Evolutionary conservation across 306 rosid genomes (phyloP), one percentile per base, ranked within the genome.

Genomic region (Dalbergia cochinchinensis): DNA sequence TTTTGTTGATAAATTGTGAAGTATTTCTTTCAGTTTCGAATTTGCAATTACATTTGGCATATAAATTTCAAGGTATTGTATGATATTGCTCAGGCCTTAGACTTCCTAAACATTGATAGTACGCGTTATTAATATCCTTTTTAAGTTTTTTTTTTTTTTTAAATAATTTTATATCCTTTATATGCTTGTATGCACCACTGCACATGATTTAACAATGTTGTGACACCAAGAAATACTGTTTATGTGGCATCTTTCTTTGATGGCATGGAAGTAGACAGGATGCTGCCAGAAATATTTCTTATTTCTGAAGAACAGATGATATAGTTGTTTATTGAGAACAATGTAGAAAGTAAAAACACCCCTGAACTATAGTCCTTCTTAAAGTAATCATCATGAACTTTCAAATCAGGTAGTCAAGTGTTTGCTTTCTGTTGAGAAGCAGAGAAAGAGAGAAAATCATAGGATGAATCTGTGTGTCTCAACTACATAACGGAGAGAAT

Each of bases 11-110:
- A 60, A 55, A 8, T 18, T 63, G 58, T 10, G 19, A 69, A 70
- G 47, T 77, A 18, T 75, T 71, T 54, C 11, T 44, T 76, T 67
- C 34, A 45, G 50, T 44, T 73, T 50, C 26, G 69, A 75, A 11
- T 47, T 80, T 80, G 51, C 54, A 54, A 63, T 62, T 57, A 14
- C 44, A 22, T 6, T 54, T 62, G 35, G 16, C 65, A 71, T 41
- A 33, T 48, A 39, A 60, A 81, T 34, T 67, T 74, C n/a, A 26
- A 26, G 31, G 2, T 26, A 26, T 26, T 26, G 31, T 26, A 26
- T 26, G 31, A 26, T 26, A 26, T 26, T 80, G 51, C 61, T 66
- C 34, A 35, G 34, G 44, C 60, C 37, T 33, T 42, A 33, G n/a
- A 33, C 42, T 33, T 55, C 34, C n/a, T 37, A 45, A 48, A 44